Conservation (phyloP, 2,329 filamentous ascomycete species). For the Penicillium janthinellum region DNA sequence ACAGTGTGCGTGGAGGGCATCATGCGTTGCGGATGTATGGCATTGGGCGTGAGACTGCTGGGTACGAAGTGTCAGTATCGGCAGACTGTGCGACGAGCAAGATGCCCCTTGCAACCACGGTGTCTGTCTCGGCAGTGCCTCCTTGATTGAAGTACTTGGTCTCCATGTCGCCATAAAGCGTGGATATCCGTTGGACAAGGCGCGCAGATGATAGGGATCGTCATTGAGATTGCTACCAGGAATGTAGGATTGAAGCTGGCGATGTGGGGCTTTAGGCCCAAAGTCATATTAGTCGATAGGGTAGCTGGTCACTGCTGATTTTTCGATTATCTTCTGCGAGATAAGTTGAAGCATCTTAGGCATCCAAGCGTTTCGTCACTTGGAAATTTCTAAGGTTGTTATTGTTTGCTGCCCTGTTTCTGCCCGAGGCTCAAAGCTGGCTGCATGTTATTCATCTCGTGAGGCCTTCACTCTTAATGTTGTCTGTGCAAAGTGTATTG, state of each 20-base stretch:
- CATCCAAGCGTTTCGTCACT: not conserved
- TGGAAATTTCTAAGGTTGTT: not conserved
- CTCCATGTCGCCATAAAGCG: not conserved
- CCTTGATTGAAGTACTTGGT: conserved; percentile 16
- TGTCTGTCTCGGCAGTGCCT: conserved; percentile 22
- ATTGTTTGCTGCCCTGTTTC: not conserved
- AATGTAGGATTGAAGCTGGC: conserved; percentile 14
- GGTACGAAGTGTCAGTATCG: not conserved
- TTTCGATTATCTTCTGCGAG: not conserved
- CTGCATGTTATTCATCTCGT: not conserved
- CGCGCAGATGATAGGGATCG: not conserved
- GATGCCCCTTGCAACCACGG: conserved; percentile 14
- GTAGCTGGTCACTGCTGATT: not conserved
- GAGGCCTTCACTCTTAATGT: no score
- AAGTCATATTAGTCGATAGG: conserved; percentile 2
- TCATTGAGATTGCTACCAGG: not conserved
- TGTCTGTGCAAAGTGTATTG: not conserved
- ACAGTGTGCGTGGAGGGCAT: conserved; percentile 51
- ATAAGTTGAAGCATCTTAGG: not conserved
- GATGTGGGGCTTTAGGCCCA: conserved; percentile 20
- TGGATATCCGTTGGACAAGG: not conserved
- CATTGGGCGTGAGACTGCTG: conserved; percentile 24
- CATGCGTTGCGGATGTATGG: conserved; percentile 31
- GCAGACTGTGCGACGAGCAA: not conserved
- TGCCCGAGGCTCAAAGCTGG: not conserved